phyloP scores from a whole-genome alignment of 306 rosid species.

The Pyrus communis region DNA sequence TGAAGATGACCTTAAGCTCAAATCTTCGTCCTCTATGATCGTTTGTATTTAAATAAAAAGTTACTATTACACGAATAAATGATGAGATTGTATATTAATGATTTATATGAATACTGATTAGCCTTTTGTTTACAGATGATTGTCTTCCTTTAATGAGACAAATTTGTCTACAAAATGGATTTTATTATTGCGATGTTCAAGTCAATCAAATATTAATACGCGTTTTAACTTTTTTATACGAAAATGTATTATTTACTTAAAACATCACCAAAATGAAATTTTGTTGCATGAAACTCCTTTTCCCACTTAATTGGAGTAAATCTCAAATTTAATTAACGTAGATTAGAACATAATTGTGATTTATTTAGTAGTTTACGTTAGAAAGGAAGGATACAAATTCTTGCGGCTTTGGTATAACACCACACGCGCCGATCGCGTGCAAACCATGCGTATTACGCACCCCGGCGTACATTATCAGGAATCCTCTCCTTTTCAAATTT shows the following conservation, averaged over 20 bases:
- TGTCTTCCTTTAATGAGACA: not conserved
- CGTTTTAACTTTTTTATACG: no score
- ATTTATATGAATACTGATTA: no score
- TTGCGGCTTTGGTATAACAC: not conserved
- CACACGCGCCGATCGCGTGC: not conserved
- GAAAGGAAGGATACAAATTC: not conserved
- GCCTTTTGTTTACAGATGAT: not conserved
- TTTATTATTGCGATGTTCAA: no score
- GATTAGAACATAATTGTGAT: not conserved
- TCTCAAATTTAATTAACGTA: no score
- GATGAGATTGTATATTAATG: not conserved
- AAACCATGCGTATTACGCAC: constrained; percentile 15
- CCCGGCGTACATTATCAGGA: constrained; percentile 1
- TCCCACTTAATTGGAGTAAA: no score
- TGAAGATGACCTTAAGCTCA: no score
- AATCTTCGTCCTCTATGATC: fast-evolving
- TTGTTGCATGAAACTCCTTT: no score
- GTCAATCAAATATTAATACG: no score
- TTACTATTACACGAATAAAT: no score
- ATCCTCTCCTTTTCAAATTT: constrained; percentile 17
- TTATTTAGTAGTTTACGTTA: not conserved
- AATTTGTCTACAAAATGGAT: no score
- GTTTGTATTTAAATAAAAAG: no score
- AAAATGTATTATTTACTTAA: not conserved
- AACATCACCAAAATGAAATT: not conserved